These are phyloP conservation scores for Leishmania arabica DNA, from an alignment of 208 protist genomes.

Conservation along the genomic window DNA sequence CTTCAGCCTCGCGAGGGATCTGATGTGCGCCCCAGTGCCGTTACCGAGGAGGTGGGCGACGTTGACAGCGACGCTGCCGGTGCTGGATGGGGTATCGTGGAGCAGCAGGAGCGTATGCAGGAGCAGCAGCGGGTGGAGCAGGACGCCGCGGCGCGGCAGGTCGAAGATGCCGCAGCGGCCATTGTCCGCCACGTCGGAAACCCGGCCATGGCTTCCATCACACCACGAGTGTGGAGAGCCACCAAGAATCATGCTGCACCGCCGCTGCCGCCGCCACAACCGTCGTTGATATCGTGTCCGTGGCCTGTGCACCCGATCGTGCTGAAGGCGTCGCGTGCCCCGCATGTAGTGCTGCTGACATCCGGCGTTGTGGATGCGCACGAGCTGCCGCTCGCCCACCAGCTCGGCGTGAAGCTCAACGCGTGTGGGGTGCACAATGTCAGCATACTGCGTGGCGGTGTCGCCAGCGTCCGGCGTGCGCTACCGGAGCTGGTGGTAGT, in stretches of 20 bases:
- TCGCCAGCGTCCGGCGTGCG: constrained; percentile 37
- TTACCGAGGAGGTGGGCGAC: background rate
- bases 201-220: constrained; percentile 45
- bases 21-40: background rate
- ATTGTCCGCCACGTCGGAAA: constrained; percentile 48
- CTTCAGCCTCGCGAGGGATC: background rate
- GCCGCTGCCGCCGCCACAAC: background rate
- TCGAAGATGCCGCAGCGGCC: constrained; percentile 49
- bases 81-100: constrained; percentile 28
- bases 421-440: constrained; percentile 62
- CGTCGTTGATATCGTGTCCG: background rate
- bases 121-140: constrained; percentile 23
- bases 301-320: constrained; percentile 34
- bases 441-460: constrained; percentile 62
- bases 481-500: constrained; percentile 56
- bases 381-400: constrained; percentile 31
- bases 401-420: constrained; percentile 51
- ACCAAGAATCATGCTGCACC: background rate
- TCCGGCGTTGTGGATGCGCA: constrained; percentile 2
- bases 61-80: constrained; percentile 4
- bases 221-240: constrained; percentile 1
- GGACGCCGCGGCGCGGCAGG: constrained; percentile 30
- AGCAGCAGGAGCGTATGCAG: constrained; percentile 28
- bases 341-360: constrained; percentile 46
- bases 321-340: constrained; percentile 29